Conservation (phyloP, 2,329 filamentous ascomycete genomes). For the Xylariomycetidae sp. region DNA sequence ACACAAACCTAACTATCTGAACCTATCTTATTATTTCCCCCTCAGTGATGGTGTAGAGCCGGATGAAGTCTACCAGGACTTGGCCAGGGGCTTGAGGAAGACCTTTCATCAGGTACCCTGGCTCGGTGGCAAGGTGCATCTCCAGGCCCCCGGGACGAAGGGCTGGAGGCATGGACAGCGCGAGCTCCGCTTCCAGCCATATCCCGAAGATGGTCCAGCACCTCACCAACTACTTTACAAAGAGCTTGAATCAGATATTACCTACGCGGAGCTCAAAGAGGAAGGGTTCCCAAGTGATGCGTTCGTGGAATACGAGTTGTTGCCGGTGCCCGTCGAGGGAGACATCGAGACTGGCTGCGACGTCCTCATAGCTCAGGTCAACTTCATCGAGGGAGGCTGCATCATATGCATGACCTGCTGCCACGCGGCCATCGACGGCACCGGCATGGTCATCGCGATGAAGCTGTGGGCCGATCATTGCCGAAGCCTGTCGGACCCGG, state of each 20-base stretch:
- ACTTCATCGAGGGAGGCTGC: slow-evolving; percentile 13
- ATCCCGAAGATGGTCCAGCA: background rate
- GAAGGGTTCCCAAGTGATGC: slow-evolving; percentile 11
- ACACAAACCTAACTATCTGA: no score
- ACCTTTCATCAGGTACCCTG: slow-evolving; percentile 12
- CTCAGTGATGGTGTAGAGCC: no score
- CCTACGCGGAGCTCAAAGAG: slow-evolving; percentile 11
- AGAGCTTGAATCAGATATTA: slow-evolving; percentile 3
- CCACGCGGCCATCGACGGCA: slow-evolving; percentile 8
- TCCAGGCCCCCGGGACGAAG: slow-evolving; percentile 1
- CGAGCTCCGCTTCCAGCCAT: slow-evolving; percentile 11
- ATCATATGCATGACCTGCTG: slow-evolving; percentile 4
- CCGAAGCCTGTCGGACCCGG: background rate
- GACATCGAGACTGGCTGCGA: slow-evolving; percentile 8
- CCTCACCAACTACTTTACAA: slow-evolving; percentile 36
- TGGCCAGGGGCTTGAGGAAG: no score
- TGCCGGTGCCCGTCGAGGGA: background rate
- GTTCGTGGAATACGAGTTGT: slow-evolving; percentile 10
- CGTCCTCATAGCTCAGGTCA: slow-evolving; percentile 16
- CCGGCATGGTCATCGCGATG: slow-evolving; percentile 1
- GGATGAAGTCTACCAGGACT: no score
- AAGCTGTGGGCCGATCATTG: slow-evolving; percentile 11
- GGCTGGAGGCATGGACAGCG: slow-evolving; percentile 15
- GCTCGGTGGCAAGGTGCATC: slow-evolving; percentile 11
- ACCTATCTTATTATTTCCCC: no score